A percentile compares a stretch with the other conserved stretches of the same genome.
These are phyloP conservation scores for Nakaseomyces glabratus DNA, from an alignment of 1,139 yeast species.

Conservation along the genomic window DNA sequence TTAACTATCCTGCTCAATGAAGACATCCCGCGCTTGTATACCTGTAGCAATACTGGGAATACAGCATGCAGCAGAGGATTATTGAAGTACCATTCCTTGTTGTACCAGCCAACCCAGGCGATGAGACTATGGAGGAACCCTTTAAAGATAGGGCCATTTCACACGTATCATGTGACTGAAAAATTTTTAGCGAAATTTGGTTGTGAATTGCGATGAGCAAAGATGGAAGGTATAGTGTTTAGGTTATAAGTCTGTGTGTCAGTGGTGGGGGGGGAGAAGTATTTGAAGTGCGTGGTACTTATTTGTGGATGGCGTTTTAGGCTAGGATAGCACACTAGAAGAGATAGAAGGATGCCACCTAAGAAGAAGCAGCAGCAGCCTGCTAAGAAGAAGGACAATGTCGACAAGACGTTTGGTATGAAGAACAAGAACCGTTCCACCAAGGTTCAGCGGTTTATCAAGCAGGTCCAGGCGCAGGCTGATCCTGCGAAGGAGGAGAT, in stretches of 20 bases:
- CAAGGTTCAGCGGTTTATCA: slow-evolving; percentile 79
- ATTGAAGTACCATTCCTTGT: too few species aligned
- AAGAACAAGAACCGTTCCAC: slow-evolving; percentile 90
- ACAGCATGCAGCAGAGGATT: too few species aligned
- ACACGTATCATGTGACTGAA: not conserved
- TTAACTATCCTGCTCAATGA: slow-evolving; percentile 3
- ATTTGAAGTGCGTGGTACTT: not conserved
- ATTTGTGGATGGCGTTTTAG: not conserved
- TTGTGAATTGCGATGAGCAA: not conserved
- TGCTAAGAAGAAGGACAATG: slow-evolving; percentile 65
- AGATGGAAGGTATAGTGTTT: too few species aligned
- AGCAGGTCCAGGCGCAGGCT: slow-evolving; percentile 64
- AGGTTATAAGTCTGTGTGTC: not conserved
- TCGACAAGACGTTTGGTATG: slow-evolving; percentile 90
- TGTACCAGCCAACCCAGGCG: too few species aligned
- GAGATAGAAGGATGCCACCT: slow-evolving; percentile 47
- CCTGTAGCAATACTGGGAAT: too few species aligned
- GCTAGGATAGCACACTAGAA: not conserved
- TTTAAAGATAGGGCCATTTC: too few species aligned
- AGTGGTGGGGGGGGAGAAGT: not conserved
- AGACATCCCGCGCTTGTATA: slow-evolving; percentile 1
- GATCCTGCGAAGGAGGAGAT: slow-evolving; percentile 72
- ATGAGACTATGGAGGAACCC: too few species aligned
- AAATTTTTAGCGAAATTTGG: not conserved
- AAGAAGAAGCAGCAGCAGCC: slow-evolving; percentile 60